Base-by-base conservation (phyloP, 2,329 filamentous ascomycete genomes). In the Xylaria sp. region DNA sequence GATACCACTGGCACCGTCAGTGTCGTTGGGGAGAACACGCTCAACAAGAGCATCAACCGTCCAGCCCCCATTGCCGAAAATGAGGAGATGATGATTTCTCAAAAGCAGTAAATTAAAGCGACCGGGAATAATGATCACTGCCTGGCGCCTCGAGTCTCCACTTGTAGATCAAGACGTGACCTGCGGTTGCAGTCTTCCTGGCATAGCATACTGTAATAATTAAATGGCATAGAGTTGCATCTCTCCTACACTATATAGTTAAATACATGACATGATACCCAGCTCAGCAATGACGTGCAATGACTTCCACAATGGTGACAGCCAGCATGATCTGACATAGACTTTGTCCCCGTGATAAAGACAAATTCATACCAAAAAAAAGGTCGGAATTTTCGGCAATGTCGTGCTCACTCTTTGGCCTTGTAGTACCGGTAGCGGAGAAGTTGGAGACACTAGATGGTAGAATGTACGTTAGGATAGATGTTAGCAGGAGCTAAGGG, bases 1-100 rank as follows among this genome's bases (percentile, higher is more conserved):
- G 78, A 79, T 37, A 62, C 77, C 18, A 80, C 81, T 63, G 79
- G 79, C 10, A 81, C 82, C 59, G 78, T 80, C 55, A 80, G 78
- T 41, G 80, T 82, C 31, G 83, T 84, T 51, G 77, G 77, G 34
- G 81, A 84, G 71, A 84, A 83, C 73, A 82, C 80, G 76, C 75
- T 83, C 10, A 79, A 79, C 73, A 74, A 76, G 70, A 73, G 66
- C 39, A 3, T 39, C 18, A 79, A 79, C 72, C 73, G 71, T 0
- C 75, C 77, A 0, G 76, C 77, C 7, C 77, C 78, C 12, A 79
- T 79, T 51, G 73, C 75, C 31, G 75, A 77, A 7, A 79, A 79
- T 60, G 78, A 79, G 71, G 75, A 79, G 73, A 76, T 78, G 73
- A 78, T 79, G 76, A 78, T 79, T 62, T 79, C 78, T 41, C 75